Evolutionary conservation across 345 rosid species (phyloP), one percentile per base, ranked within the genome.

Genomic region (Gossypium thurberi): DNA sequence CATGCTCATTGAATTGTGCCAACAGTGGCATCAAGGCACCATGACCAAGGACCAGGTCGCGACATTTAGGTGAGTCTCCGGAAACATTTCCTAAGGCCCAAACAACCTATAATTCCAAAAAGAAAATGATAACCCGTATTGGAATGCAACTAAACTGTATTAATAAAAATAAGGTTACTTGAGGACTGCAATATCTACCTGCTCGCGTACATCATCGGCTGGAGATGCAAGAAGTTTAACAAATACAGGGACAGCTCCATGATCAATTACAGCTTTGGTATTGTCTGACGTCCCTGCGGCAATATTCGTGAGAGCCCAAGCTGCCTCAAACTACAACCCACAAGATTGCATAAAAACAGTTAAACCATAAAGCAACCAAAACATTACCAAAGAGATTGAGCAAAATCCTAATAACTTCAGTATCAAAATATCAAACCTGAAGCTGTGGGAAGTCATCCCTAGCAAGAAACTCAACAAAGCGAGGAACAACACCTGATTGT

Each of bases 1-100:
- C 82, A 71, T 84, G 81, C 69, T 89, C 90, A 69, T 87, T 89
- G 70, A 91, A 86, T 52, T 87, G 97, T 56, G 89, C 80, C 74
- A 91, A 78, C 58, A 91, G 71, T 68, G 88, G 83, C 71, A 77
- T 59, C 87, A 89, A 75, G 42, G 87, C 92, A 7, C 84, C 94
- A 57, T 76, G 51, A 61, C 84, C 81, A 21, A 89, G 80, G 69
- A 89, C 97, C 67, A 79, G 72, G 74, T 88, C 93, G 60, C 91
- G 88, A 44, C 86, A 87, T 70, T 77, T 81, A 64, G 93, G 89
- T 20, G 97, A 91, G 79, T 91, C 94, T n/a, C 94, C 92, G 76
- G 92, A 88, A 44, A 91, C 83, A 76, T 91, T 91, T 71, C 94
- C 92, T 73, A 91, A 65, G n/a, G 90, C 97, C 97, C 94, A 89